These are phyloP conservation scores for Puya raimondii DNA, from an alignment of 176 grass and related monocot genomes.

Conservation along the genomic window DNA sequence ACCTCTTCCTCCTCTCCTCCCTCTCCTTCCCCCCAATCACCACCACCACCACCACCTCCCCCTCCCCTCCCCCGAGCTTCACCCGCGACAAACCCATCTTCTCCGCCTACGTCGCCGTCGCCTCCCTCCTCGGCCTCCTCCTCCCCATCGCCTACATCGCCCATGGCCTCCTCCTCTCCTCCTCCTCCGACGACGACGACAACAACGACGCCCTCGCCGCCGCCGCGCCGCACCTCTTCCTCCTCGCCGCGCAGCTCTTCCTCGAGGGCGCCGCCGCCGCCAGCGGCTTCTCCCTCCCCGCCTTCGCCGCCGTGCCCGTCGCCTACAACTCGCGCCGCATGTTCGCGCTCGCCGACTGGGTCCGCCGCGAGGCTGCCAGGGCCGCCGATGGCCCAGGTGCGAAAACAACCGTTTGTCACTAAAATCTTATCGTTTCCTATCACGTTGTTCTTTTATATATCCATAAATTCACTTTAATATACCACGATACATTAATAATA, in stretches of 20 bases:
- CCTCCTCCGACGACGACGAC: slow-evolving; percentile 40
- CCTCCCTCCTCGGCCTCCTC: slow-evolving; percentile 2
- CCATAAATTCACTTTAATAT: no score
- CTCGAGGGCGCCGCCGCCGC: slow-evolving; percentile 58
- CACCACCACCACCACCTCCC: slow-evolving; percentile 7
- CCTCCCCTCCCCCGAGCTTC: background rate
- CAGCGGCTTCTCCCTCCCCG: slow-evolving; percentile 56
- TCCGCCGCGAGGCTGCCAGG: slow-evolving; percentile 41
- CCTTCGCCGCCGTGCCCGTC: slow-evolving; percentile 42
- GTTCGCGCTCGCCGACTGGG: slow-evolving; percentile 62
- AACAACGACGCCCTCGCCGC: slow-evolving; percentile 29
- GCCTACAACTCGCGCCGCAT: slow-evolving; percentile 67
- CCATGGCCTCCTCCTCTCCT: slow-evolving; percentile 55
- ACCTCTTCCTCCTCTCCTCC: no score
- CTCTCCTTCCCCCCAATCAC: background rate
- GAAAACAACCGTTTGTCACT: background rate
- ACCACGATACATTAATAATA: no score
- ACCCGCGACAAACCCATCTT: no score
- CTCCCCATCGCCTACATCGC: slow-evolving; percentile 34
- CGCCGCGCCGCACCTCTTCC: slow-evolving; percentile 68
- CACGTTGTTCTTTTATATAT: no score
- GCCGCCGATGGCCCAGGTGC: slow-evolving; percentile 11
- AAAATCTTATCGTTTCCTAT: no score
- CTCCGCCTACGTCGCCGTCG: background rate
- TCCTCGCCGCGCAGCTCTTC: slow-evolving; percentile 66